phyloP scores from a whole-genome alignment of 2,329 filamentous ascomycete species.

The Penicillium sp. region DNA sequence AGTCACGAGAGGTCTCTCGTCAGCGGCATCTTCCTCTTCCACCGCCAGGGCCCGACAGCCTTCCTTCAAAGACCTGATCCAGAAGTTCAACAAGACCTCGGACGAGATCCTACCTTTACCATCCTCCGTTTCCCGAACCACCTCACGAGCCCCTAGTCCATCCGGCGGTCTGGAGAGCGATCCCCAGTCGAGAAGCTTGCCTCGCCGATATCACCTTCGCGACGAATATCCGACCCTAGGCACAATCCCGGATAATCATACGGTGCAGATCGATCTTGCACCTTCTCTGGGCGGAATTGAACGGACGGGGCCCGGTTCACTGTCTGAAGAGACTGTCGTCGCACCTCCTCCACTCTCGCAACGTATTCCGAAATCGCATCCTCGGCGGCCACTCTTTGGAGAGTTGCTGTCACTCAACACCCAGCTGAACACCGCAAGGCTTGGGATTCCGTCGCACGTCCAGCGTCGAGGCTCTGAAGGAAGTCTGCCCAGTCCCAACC shows the following conservation, averaged over 20 bases:
- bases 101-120: slow-evolving; percentile 41
- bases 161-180: slow-evolving; percentile 21
- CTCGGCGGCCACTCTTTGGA: slow-evolving; percentile 62
- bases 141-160: slow-evolving; percentile 34
- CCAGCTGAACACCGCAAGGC: slow-evolving; percentile 45
- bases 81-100: slow-evolving; percentile 65
- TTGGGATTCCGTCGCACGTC: slow-evolving; percentile 53
- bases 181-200: slow-evolving; percentile 26
- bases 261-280: slow-evolving; percentile 14
- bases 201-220: slow-evolving; percentile 18
- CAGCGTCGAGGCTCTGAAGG: slow-evolving; percentile 65
- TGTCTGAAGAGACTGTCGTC: slow-evolving; percentile 2
- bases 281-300: slow-evolving; percentile 8
- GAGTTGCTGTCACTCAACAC: slow-evolving; percentile 61
- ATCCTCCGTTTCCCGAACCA: slow-evolving; percentile 26
- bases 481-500: slow-evolving; percentile 51
- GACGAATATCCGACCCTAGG: slow-evolving; percentile 14
- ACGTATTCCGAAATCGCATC: slow-evolving; percentile 26
- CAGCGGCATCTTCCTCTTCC: slow-evolving; percentile 11
- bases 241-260: slow-evolving; percentile 11
- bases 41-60: slow-evolving; percentile 44
- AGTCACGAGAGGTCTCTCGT: slow-evolving; percentile 13
- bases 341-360: slow-evolving; percentile 16
- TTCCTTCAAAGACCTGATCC: slow-evolving; percentile 76
- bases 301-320: background rate